Conservation (phyloP, 116 monocot species). For the Iris pallida region DNA sequence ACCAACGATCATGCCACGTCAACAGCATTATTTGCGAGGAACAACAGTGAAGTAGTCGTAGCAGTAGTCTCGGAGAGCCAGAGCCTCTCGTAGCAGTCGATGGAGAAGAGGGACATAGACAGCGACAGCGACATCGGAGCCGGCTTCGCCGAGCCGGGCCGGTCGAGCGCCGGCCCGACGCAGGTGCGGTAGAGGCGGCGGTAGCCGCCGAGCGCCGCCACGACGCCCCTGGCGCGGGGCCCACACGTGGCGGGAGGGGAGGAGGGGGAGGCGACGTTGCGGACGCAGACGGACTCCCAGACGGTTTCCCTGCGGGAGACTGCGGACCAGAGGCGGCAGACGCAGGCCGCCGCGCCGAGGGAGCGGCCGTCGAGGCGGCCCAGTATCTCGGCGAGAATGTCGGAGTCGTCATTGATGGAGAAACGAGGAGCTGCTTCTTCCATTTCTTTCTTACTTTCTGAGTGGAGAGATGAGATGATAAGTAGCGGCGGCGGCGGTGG, state of each 20-base stretch:
- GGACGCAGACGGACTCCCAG: slow-evolving; percentile 81
- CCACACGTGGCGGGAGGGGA: neutral
- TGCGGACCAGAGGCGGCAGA: slow-evolving; percentile 68
- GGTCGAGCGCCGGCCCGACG: slow-evolving; percentile 69
- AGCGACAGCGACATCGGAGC: slow-evolving; percentile 42
- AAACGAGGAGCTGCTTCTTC: neutral
- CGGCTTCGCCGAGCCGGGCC: slow-evolving; percentile 18
- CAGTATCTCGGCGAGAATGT: slow-evolving; percentile 77
- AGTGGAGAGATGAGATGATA: neutral
- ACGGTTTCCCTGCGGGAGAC: slow-evolving; percentile 56
- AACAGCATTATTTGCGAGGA: slow-evolving; percentile 47
- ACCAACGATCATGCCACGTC: slow-evolving; percentile 33
- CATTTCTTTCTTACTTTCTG: slow-evolving; percentile 3
- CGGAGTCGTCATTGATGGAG: slow-evolving; percentile 75
- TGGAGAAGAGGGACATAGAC: slow-evolving; percentile 80
- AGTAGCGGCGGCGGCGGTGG: neutral
- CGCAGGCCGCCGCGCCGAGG: slow-evolving; percentile 66
- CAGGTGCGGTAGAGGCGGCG: slow-evolving; percentile 73
- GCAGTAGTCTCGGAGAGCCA: slow-evolving; percentile 21
- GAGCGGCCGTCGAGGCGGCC: slow-evolving; percentile 77
- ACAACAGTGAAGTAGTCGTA: slow-evolving; percentile 58
- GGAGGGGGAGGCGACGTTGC: slow-evolving; percentile 34
- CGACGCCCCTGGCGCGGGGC: slow-evolving; percentile 40
- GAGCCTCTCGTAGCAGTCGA: slow-evolving; percentile 82
- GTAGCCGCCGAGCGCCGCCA: slow-evolving; percentile 81